A percentile compares a stretch with the other conserved stretches of the same genome.
Conservation (phyloP, 768 basidiomycete genomes). For the Phlegmacium glaucopus region DNA sequence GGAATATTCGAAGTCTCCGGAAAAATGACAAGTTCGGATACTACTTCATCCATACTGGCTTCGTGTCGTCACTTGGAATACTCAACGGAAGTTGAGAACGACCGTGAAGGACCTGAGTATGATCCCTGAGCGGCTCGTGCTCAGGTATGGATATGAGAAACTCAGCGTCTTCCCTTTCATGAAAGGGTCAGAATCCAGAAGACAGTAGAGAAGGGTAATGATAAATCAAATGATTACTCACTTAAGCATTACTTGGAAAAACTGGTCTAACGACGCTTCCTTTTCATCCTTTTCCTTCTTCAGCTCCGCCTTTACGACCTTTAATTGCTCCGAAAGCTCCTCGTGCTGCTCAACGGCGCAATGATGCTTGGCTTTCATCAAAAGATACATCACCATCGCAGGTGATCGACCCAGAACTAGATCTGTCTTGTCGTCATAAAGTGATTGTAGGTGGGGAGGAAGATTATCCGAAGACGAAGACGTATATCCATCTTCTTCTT, state of each 20-base stretch:
- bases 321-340: slow-evolving; percentile 61
- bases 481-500: slow-evolving; percentile 38
- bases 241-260: slow-evolving; percentile 24
- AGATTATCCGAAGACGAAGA: slow-evolving; percentile 41
- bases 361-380: slow-evolving; percentile 73
- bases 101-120: no score
- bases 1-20: no score
- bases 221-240: slow-evolving; percentile 12
- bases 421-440: slow-evolving; percentile 55
- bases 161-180: neutral
- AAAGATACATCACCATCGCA: slow-evolving; percentile 65
- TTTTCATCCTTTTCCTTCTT: slow-evolving; percentile 54
- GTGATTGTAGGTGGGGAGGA: slow-evolving; percentile 49
- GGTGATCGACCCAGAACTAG: slow-evolving; percentile 70
- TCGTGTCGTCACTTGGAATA: no score
- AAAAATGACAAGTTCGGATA: no score
- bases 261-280: slow-evolving; percentile 57
- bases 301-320: slow-evolving; percentile 47
- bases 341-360: slow-evolving; percentile 70
- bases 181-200: neutral
- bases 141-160: neutral
- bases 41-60: no score
- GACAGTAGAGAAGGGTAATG: neutral
- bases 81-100: no score
- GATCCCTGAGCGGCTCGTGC: neutral